Percentiles rank a stretch among this genome's conserved stretches.
Evolutionary conservation across 139 green algal genomes (phyloP).

Genomic region (Raphidocelis subcapitata): DNA sequence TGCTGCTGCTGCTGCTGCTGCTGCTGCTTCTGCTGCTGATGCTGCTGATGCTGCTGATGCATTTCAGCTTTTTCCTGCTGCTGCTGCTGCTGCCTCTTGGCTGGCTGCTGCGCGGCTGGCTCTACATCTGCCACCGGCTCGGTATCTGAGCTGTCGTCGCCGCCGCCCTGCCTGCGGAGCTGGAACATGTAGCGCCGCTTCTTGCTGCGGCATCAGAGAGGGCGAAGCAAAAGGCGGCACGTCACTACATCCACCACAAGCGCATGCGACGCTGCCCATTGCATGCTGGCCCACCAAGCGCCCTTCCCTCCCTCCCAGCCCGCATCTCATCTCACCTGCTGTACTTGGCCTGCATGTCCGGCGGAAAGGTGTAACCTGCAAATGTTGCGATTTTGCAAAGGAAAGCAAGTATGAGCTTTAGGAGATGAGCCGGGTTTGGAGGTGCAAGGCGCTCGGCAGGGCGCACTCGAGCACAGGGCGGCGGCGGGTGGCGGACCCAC

Average conservation of each 20-base stretch:
- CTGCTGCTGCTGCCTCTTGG: background rate
- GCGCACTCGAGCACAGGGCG: too few relatives aligned
- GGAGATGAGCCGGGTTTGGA: too few relatives aligned
- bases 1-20: slow-evolving; percentile 6
- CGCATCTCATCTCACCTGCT: background rate
- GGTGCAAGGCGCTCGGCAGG: too few relatives aligned
- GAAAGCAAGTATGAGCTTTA: too few relatives aligned
- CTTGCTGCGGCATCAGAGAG: background rate
- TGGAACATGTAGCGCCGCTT: slow-evolving; percentile 5
- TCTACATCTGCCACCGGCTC: background rate
- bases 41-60: background rate
- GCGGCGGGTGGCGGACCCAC: too few relatives aligned
- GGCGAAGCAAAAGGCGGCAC: too few relatives aligned
- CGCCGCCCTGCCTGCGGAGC: background rate
- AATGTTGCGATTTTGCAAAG: too few relatives aligned
- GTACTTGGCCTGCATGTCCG: slow-evolving; percentile 21
- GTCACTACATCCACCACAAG: too few relatives aligned
- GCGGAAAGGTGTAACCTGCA: slow-evolving; percentile 21
- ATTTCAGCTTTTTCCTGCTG: background rate
- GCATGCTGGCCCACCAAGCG: too few relatives aligned
- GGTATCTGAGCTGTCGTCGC: background rate
- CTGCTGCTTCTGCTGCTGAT: slow-evolving; percentile 3
- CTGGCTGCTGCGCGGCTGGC: background rate
- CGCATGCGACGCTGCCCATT: too few relatives aligned
- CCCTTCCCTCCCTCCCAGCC: too few relatives aligned